Evolutionary conservation across 176 grass and related monocot genomes (phyloP).

Genomic region (Zizania latifolia): DNA sequence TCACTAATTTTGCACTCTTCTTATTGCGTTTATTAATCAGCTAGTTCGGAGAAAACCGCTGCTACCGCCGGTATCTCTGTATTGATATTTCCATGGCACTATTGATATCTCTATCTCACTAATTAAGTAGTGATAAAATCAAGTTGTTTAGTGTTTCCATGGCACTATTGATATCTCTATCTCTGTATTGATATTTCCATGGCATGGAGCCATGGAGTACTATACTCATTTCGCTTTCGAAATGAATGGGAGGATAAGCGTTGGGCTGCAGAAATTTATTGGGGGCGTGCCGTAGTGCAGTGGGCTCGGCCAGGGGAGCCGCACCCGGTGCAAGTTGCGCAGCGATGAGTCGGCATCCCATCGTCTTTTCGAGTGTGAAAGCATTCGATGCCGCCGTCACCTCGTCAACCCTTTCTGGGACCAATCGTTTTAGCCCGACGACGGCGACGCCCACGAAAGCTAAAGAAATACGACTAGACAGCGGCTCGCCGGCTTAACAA

Average conservation of each 20-base stretch:
- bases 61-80: background rate
- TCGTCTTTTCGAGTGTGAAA: conserved; percentile 22
- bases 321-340: conserved; percentile 26
- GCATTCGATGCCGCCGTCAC: conserved; percentile 41
- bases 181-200: background rate
- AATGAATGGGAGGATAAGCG: conserved; percentile 4
- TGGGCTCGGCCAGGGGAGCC: too few species aligned
- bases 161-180: too few species aligned
- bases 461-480: background rate
- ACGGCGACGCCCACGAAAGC: background rate
- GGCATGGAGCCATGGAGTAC: too few species aligned
- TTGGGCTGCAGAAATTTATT: conserved; percentile 23
- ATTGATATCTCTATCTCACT: too few species aligned
- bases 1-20: background rate
- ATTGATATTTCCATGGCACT: background rate
- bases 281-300: too few species aligned
- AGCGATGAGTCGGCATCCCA: background rate
- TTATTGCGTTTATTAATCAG: background rate
- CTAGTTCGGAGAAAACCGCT: background rate
- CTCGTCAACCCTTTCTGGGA: background rate
- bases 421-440: conserved; percentile 10
- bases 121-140: too few species aligned
- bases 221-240: conserved; percentile 13
- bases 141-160: background rate
- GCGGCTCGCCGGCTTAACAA: background rate